Conservation (phyloP, 2,329 filamentous ascomycete genomes). For the Hypoxylon sp. region DNA sequence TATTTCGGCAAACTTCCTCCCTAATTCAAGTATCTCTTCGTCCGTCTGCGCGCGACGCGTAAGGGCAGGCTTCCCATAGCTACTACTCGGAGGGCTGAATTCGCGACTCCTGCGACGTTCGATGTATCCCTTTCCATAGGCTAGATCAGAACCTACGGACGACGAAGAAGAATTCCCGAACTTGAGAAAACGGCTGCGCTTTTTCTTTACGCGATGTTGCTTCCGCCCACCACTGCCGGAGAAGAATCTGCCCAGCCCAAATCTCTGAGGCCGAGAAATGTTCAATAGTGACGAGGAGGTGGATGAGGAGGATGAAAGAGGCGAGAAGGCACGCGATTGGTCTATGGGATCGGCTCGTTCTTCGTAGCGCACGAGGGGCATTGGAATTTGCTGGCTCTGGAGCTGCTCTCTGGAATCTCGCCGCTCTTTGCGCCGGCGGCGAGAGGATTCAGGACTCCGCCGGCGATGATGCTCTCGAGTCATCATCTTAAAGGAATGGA, state of each 20-base stretch:
- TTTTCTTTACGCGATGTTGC: constrained; percentile 60
- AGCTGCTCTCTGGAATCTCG: constrained; percentile 61
- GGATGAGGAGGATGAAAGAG: constrained; percentile 63
- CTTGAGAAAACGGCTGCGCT: constrained; percentile 67
- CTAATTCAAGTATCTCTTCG: constrained; percentile 71
- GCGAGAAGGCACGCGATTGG: constrained; percentile 53
- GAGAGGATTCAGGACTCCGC: constrained; percentile 69
- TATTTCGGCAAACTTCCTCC: constrained; percentile 68
- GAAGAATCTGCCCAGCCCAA: constrained; percentile 75
- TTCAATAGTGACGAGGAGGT: constrained; percentile 75
- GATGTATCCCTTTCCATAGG: constrained; percentile 75
- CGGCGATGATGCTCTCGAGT: constrained; percentile 65
- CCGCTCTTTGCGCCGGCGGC: constrained; percentile 65
- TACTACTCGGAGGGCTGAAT: constrained; percentile 49
- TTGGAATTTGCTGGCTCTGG: constrained; percentile 46
- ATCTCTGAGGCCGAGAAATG: constrained; percentile 70
- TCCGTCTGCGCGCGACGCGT: constrained; percentile 62
- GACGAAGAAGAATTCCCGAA: constrained; percentile 76
- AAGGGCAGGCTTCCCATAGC: constrained; percentile 43
- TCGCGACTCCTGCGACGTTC: constrained; percentile 57
- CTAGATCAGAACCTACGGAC: constrained; percentile 77
- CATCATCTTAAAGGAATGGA: constrained; percentile 63
- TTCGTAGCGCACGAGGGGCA: constrained; percentile 44
- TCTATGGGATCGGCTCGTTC: constrained; percentile 45
- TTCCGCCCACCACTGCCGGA: constrained; percentile 67